These are phyloP conservation scores for Drechslerella dactyloides DNA, from an alignment of 2,329 filamentous ascomycete species.

Conservation along the genomic window DNA sequence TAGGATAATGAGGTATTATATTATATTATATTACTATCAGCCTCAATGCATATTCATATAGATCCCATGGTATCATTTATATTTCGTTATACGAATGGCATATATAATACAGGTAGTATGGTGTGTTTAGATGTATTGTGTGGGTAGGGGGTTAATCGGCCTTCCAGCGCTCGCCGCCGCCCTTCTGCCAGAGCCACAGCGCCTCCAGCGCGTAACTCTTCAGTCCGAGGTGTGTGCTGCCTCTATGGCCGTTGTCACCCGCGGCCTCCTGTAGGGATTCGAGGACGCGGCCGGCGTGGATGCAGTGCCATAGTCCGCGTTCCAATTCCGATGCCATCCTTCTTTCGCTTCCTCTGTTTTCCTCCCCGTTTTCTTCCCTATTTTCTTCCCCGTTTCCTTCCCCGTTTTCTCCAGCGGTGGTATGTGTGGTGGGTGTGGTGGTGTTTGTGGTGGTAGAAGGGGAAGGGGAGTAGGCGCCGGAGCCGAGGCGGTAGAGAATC, in stretches of 20 bases:
- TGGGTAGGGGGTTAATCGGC: constrained; percentile 39
- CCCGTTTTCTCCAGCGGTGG: background rate
- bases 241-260: constrained; percentile 64
- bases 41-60: too few species aligned
- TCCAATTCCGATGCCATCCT: constrained; percentile 69
- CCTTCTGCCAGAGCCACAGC: constrained; percentile 67
- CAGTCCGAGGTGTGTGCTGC: constrained; percentile 71
- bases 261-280: constrained; percentile 79
- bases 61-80: too few species aligned
- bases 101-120: background rate
- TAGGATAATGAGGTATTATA: too few species aligned
- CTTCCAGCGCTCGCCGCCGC: constrained; percentile 54
- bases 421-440: background rate
- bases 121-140: background rate
- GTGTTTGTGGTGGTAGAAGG: background rate
- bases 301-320: constrained; percentile 79
- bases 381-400: constrained; percentile 2
- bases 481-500: constrained; percentile 80
- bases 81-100: too few species aligned
- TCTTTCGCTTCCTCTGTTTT: constrained; percentile 71
- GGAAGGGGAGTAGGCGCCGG: constrained; percentile 59
- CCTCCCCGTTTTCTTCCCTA: constrained; percentile 52
- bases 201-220: constrained; percentile 86
- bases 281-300: constrained; percentile 78
- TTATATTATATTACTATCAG: too few species aligned